These are phyloP conservation scores for Populus hybrid DNA, from an alignment of 441 rosid species.

Conservation along the genomic window DNA sequence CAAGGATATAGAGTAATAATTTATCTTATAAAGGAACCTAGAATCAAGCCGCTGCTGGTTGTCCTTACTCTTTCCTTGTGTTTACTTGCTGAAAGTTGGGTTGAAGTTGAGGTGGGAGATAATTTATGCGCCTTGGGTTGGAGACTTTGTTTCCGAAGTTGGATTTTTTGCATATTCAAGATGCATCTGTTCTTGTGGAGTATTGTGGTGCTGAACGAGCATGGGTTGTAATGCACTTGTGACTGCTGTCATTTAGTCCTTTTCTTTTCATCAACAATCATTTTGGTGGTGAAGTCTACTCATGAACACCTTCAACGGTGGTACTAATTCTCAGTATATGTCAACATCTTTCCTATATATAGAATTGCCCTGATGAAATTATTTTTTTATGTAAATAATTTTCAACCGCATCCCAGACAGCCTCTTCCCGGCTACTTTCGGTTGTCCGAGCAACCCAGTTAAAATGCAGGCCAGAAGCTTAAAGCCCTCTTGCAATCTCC, in stretches of 20 bases:
- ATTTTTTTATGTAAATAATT: too few relatives aligned
- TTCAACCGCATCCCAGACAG: too few relatives aligned
- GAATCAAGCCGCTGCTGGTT: not conserved
- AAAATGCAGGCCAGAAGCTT: too few relatives aligned
- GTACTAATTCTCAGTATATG: too few relatives aligned
- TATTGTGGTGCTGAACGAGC: not conserved
- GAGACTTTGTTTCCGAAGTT: not conserved
- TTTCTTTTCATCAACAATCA: too few relatives aligned
- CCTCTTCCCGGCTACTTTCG: too few relatives aligned
- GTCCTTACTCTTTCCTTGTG: not conserved
- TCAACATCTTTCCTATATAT: too few relatives aligned
- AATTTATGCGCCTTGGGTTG: not conserved
- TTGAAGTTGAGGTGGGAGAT: not conserved
- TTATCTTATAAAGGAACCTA: not conserved
- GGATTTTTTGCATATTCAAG: not conserved
- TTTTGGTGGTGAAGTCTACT: too few relatives aligned
- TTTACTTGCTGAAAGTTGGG: not conserved
- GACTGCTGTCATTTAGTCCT: not conserved
- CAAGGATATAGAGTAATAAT: conserved; percentile 4
- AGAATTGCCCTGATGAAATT: too few relatives aligned
- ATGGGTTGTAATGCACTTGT: not conserved
- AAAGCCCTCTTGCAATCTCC: too few relatives aligned
- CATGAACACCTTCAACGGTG: too few relatives aligned
- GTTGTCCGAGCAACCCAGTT: too few relatives aligned
- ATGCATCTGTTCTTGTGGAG: not conserved